Conservation (phyloP, 176 grass and related monocot species). For the Tillandsia leiboldiana region DNA sequence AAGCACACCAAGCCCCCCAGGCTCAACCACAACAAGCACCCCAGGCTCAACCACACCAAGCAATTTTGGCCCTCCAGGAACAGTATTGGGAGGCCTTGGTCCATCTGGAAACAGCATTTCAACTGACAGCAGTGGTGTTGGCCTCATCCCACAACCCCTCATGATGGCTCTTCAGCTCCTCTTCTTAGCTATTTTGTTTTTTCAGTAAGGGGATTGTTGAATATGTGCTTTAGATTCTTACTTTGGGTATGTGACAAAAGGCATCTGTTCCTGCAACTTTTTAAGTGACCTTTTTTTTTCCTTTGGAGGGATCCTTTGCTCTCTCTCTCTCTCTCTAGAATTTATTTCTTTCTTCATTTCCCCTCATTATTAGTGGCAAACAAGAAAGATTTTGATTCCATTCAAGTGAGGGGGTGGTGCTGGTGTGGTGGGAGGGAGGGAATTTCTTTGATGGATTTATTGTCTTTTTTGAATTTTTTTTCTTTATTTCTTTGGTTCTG, state of each 20-base stretch:
- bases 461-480: too few species aligned
- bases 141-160: constrained; percentile 5
- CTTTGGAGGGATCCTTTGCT: constrained; percentile 15
- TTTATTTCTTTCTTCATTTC: constrained; percentile 2
- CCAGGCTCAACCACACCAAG: neutral
- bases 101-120: constrained; percentile 41
- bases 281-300: neutral
- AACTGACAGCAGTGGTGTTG: constrained; percentile 26
- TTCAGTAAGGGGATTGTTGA: constrained; percentile 31
- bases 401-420: constrained; percentile 10
- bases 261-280: neutral
- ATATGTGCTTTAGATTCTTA: neutral
- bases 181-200: constrained; percentile 20
- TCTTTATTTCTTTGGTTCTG: too few species aligned
- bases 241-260: neutral
- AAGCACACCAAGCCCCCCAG: neutral
- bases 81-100: constrained; percentile 30
- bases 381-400: constrained; percentile 28
- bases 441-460: too few species aligned
- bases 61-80: constrained; percentile 35
- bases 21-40: neutral
- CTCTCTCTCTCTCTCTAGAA: neutral
- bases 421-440: too few species aligned
- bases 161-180: constrained; percentile 6
- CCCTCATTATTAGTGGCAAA: constrained; percentile 26